Conservation (phyloP, 306 rosid genomes). For the Psophocarpus tetragonolobus region DNA sequence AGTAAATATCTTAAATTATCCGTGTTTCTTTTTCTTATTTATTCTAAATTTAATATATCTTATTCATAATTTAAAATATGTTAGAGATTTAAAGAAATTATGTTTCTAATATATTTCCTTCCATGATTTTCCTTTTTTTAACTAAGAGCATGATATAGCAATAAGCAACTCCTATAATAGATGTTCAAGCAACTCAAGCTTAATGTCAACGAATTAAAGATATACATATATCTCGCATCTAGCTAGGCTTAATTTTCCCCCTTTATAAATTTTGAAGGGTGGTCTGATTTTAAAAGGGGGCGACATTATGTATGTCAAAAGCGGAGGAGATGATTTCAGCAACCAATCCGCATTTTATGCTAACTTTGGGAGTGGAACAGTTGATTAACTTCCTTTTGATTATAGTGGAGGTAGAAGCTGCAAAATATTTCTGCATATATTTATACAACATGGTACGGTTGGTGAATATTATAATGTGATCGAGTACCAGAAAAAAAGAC, state of each 20-base stretch:
- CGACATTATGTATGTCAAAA: conserved; percentile 69
- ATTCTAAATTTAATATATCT: background rate
- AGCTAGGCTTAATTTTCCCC: background rate
- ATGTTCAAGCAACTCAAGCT: too few species aligned
- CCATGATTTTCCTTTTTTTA: background rate
- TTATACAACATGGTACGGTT: background rate
- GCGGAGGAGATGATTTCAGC: conserved; percentile 37
- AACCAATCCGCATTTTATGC: conserved; percentile 34
- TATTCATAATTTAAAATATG: background rate
- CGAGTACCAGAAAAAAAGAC: conserved; percentile 10
- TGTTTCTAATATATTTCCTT: too few species aligned
- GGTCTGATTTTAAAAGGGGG: conserved; percentile 51
- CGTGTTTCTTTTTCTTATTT: background rate
- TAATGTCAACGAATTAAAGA: background rate
- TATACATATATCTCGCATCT: background rate
- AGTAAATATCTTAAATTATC: background rate
- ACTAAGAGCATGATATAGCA: too few species aligned
- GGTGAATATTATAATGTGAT: background rate
- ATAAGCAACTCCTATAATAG: too few species aligned
- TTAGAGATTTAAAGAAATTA: too few species aligned
- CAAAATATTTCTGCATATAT: conserved; percentile 19
- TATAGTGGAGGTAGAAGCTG: conserved; percentile 24
- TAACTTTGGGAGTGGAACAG: conserved; percentile 46
- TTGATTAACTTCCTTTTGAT: conserved; percentile 41
- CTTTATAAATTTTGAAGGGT: conserved; percentile 41